phyloP scores from a whole-genome alignment of 192 early-diverging fungal species.

The Backusella mclennaniae region DNA sequence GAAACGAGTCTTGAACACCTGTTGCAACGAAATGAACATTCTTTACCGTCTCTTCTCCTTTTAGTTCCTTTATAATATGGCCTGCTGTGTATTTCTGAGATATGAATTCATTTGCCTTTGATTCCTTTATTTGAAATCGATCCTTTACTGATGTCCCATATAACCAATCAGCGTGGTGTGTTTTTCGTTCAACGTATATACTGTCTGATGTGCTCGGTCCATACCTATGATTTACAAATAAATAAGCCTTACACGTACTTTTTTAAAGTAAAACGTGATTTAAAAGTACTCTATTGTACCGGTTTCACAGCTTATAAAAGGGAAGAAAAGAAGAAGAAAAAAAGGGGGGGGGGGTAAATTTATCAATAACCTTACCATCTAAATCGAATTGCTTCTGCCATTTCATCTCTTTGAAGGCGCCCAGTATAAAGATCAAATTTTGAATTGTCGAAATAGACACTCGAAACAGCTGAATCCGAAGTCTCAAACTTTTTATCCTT shows the following conservation, averaged over 20 bases:
- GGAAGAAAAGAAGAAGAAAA: not conserved
- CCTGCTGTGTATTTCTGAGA: conserved; percentile 58
- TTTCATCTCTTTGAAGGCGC: conserved; percentile 76
- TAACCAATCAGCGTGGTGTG: conserved; percentile 68
- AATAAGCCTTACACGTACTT: too few relatives aligned
- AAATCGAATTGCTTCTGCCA: conserved; percentile 80
- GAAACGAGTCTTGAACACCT: conserved; percentile 62
- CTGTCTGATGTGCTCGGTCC: conserved; percentile 46
- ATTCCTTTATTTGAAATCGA: conserved; percentile 82
- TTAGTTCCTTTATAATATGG: conserved; percentile 61
- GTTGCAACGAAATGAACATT: conserved; percentile 53
- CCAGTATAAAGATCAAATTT: conserved; percentile 83
- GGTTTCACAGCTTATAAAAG: not conserved
- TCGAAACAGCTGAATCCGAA: conserved; percentile 69
- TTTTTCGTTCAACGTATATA: conserved; percentile 90
- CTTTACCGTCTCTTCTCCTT: conserved; percentile 61
- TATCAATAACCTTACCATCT: conserved; percentile 66
- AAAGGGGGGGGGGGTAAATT: too few relatives aligned
- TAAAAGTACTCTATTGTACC: too few relatives aligned
- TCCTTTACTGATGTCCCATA: conserved; percentile 57
- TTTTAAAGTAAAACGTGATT: too few relatives aligned
- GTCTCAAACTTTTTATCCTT: conserved; percentile 49
- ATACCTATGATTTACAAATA: not conserved
- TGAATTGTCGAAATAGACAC: conserved; percentile 88
- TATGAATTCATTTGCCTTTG: conserved; percentile 73